A percentile compares a stretch with the other conserved stretches of the same genome.
phyloP scores from a whole-genome alignment of 768 basidiomycete genomes.

The Suillus weaverae region DNA sequence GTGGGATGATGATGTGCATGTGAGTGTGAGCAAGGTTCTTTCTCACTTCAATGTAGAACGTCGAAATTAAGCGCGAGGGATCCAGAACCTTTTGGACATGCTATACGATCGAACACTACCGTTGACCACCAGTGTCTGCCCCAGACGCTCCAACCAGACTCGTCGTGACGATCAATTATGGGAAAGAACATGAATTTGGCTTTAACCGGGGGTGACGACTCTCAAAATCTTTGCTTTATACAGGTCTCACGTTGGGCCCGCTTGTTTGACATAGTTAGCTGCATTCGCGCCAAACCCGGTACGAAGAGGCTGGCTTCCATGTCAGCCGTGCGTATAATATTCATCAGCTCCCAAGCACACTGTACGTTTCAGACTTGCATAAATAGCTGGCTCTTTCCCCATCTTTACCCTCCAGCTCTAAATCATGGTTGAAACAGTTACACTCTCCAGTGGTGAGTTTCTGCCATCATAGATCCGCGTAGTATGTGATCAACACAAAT shows the following conservation, averaged over 20 bases:
- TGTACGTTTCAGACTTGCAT: not conserved
- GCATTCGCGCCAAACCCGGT: not conserved
- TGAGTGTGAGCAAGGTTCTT: not conserved
- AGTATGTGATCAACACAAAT: not conserved
- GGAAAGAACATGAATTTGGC: not conserved
- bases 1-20: not conserved
- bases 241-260: not conserved
- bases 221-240: not conserved
- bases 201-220: not conserved
- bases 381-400: not conserved
- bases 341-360: not conserved
- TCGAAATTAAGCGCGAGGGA: not conserved
- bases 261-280: not conserved
- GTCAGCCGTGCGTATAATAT: not conserved
- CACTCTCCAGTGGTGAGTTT: conserved; percentile 6
- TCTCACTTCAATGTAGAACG: not conserved
- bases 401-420: not conserved
- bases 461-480: too few relatives aligned
- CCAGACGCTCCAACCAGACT: not conserved
- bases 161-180: not conserved
- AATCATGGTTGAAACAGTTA: conserved; percentile 7
- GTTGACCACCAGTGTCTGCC: too few relatives aligned
- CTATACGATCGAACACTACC: not conserved
- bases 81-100: too few relatives aligned
- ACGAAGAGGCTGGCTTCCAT: not conserved